Base-by-base conservation (phyloP, 306 rosid genomes). In the Rosa rugosa region DNA sequence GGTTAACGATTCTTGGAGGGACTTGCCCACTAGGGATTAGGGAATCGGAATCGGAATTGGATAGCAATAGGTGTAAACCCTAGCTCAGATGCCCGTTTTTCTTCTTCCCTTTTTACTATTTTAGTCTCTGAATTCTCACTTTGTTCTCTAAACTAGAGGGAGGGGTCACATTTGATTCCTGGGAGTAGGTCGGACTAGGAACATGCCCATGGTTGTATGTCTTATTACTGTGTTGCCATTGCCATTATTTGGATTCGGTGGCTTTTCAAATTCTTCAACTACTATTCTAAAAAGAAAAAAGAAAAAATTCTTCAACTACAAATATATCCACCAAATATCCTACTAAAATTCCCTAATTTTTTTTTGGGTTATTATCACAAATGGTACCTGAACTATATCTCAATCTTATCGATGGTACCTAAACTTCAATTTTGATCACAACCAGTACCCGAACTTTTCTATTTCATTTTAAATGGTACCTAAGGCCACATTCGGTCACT, bases 1-100 rank as follows among this genome's bases (percentile, higher is more conserved):
- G 59, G 86, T 77, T 72, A 79, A 69, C 79, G 79, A 86, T 68
- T 84, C 74, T 81, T 76, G 79, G 85, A 68, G 74, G 77, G 75
- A 83, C 73, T 17, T 67, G 25, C 62, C 60, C 41, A 75, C 47
- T 69, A 49, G 80, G 69, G 75, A 75, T 41, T 69, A 49, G 80
- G 69, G 75, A 79, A 68, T 31, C 23, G 22, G 71, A 65, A 64
- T 34, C 20, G 20, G 68, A 25, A 57, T 57, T 8, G 64, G 23
- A 5, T 5, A 56, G 9, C 31, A 27, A 27, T 27, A 10, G 64
- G 72, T 51, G 86, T 67, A 62, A 51, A 75, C 79, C 83, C 83
- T 75, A 75, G 71, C 25, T 75, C 72, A 53, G 56, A 31, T 75
- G 71, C 78, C 66, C 75, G 65, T 51, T 69, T 51, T 54, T 41